Evolutionary conservation across 2,329 filamentous ascomycete genomes (phyloP).

Genomic region (Fusarium poae): DNA sequence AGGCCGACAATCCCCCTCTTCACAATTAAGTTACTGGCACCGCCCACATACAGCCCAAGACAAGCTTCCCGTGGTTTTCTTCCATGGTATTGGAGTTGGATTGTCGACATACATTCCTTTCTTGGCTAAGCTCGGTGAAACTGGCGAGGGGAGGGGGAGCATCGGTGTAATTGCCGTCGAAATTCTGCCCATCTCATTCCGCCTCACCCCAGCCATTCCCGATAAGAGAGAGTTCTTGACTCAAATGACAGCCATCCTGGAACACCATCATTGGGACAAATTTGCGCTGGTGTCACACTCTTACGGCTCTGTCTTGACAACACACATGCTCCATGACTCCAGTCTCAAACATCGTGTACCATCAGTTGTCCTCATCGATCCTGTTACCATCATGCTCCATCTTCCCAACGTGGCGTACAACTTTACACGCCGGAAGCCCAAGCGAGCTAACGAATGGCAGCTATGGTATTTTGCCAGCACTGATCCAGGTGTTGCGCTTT

Average conservation of each 20-base stretch:
- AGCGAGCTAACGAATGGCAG: slow-evolving; percentile 75
- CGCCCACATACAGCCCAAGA: slow-evolving; percentile 66
- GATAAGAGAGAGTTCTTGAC: slow-evolving; percentile 65
- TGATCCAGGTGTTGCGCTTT: slow-evolving; percentile 75
- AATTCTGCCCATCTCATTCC: slow-evolving; percentile 73
- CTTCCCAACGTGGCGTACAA: slow-evolving; percentile 79
- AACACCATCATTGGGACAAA: slow-evolving; percentile 67
- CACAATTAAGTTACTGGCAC: slow-evolving; percentile 73
- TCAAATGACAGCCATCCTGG: slow-evolving; percentile 69
- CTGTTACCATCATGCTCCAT: slow-evolving; percentile 76
- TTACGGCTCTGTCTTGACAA: slow-evolving; percentile 73
- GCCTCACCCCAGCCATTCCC: slow-evolving; percentile 68
- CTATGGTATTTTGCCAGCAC: slow-evolving; percentile 78
- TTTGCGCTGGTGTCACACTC: slow-evolving; percentile 73
- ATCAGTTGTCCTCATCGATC: slow-evolving; percentile 66
- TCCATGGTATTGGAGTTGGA: slow-evolving; percentile 79
- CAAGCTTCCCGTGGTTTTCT: slow-evolving; percentile 72
- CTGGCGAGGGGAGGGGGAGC: slow-evolving; percentile 53
- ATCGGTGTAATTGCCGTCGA: slow-evolving; percentile 76
- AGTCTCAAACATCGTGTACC: slow-evolving; percentile 64
- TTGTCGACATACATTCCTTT: slow-evolving; percentile 73
- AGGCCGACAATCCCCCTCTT: slow-evolving; percentile 61
- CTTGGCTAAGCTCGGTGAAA: slow-evolving; percentile 62
- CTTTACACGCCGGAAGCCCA: slow-evolving; percentile 69
- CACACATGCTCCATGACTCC: slow-evolving; percentile 69